These are phyloP conservation scores for Trichoderma koningiopsis DNA, from an alignment of 2,329 filamentous ascomycete species.

Conservation along the genomic window DNA sequence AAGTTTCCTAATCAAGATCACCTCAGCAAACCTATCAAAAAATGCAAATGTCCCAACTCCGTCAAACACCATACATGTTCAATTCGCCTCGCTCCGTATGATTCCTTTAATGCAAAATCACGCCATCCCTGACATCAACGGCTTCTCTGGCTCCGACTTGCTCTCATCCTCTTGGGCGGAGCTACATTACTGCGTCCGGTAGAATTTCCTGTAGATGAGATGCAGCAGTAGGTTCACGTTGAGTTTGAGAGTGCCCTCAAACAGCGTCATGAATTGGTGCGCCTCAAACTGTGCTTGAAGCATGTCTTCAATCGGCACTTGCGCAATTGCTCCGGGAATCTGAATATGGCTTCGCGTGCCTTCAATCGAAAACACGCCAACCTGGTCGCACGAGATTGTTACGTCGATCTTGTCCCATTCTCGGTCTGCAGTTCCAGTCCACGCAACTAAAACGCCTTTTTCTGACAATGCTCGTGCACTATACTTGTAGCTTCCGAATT, in stretches of 20 bases:
- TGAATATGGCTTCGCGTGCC: conserved; percentile 90
- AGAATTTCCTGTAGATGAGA: conserved; percentile 98
- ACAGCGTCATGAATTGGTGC: conserved; percentile 93
- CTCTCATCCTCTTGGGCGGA: background rate
- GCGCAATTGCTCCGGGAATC: conserved; percentile 88
- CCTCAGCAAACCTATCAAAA: conserved; percentile 2
- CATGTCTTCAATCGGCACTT: conserved; percentile 88
- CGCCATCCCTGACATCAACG: background rate
- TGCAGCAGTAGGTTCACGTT: conserved; percentile 98
- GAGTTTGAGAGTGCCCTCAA: conserved; percentile 80
- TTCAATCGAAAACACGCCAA: conserved; percentile 91
- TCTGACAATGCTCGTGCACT: conserved; percentile 84
- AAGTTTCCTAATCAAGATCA: conserved; percentile 6
- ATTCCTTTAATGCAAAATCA: background rate
- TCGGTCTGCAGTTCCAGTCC: conserved; percentile 77
- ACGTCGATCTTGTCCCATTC: conserved; percentile 93
- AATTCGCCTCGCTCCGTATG: conserved; percentile 11
- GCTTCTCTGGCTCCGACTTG: background rate
- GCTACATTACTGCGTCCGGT: conserved; percentile 63
- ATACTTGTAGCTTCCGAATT: conserved; percentile 98
- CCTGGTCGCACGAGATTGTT: conserved; percentile 90
- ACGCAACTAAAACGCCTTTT: conserved; percentile 92
- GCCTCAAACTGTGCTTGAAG: conserved; percentile 97
- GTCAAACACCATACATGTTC: conserved; percentile 18
- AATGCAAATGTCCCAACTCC: conserved; percentile 25